Percentiles rank a stretch among this genome's conserved stretches.
phyloP scores from a whole-genome alignment of 176 grass and related monocot species.

The Zea mays region DNA sequence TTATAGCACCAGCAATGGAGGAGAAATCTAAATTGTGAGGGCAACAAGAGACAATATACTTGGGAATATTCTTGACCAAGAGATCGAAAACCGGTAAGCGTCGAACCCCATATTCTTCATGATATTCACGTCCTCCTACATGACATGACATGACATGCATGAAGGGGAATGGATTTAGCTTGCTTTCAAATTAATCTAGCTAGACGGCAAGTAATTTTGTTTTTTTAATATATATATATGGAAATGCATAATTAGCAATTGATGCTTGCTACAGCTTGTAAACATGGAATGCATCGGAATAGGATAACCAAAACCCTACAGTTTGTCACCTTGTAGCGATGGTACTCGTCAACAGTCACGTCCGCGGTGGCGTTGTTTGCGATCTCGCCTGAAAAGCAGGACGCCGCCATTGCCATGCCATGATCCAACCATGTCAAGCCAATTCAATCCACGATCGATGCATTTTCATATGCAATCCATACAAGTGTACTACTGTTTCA shows the following conservation, averaged over 20 bases:
- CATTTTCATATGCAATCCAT: background rate
- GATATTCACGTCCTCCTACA: slow-evolving; percentile 60
- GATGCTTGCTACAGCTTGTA: background rate
- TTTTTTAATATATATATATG: background rate
- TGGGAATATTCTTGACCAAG: slow-evolving; percentile 68
- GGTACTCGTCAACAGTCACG: slow-evolving; percentile 60
- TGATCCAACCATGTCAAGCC: background rate
- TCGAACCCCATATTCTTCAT: slow-evolving; percentile 63
- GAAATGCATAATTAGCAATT: background rate
- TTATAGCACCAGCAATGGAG: background rate
- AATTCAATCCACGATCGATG: no score
- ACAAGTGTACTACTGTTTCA: background rate
- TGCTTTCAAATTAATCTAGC: background rate
- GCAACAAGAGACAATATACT: slow-evolving; percentile 22
- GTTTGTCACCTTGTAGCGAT: slow-evolving; percentile 56
- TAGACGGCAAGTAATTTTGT: background rate
- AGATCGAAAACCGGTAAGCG: slow-evolving; percentile 66
- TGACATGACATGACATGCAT: background rate
- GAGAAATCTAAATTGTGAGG: background rate
- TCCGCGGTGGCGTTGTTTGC: slow-evolving; percentile 50
- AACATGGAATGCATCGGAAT: background rate
- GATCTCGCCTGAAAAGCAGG: slow-evolving; percentile 34
- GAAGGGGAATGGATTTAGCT: background rate
- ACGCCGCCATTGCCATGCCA: background rate
- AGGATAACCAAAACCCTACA: background rate